Evolutionary conservation across 305 asterid genomes (phyloP), one percentile per base, ranked within the genome.

Genomic region (Ruellia speciosa): DNA sequence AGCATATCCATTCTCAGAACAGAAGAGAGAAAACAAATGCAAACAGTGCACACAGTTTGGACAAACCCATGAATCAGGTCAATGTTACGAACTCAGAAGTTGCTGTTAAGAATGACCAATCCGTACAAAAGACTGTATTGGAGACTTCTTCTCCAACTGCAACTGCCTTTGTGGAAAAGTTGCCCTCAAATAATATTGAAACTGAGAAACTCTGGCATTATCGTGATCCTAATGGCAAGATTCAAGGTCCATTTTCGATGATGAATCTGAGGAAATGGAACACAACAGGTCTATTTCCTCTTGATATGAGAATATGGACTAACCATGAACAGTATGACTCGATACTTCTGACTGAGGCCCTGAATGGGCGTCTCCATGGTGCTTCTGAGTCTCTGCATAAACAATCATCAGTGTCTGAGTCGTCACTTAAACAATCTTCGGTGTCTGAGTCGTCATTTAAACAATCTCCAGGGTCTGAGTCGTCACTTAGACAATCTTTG

Each of bases 161-260:
- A 47, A 47, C 52, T 15, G 18, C 52, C 20, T 55, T 74, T 52
- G 66, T 68, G 33, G 79, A 47, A 46, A 77, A 72, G 57, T 48
- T 83, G 18, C 67, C 81, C 9, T 52, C 67, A 56, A 72, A 68
- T 66, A 63, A 60, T 61, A 69, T 79, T 53, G 99, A 86, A 70
- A 78, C 81, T 20, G 95, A 92, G 63, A 86, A 81, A 61, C 68
- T 93, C 66, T 93, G 99, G 99, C 95, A 89, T 72, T 93, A 93
- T 61, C 97, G 95, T 17, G 99, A 93, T 70, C 99, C 97, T 31
- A 75, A 77, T 66, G 88, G 95, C 56, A 83, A 72, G 73, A 81
- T 86, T 70, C 99, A 86, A 75, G 99, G 99, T 31, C 97, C 99
- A 54, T 93, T 93, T 79, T 70, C 95, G 49, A 79, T 93, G 84